Conservation (phyloP, 225 moss, liverwort and hornwort genomes). For the Asterella californica region DNA sequence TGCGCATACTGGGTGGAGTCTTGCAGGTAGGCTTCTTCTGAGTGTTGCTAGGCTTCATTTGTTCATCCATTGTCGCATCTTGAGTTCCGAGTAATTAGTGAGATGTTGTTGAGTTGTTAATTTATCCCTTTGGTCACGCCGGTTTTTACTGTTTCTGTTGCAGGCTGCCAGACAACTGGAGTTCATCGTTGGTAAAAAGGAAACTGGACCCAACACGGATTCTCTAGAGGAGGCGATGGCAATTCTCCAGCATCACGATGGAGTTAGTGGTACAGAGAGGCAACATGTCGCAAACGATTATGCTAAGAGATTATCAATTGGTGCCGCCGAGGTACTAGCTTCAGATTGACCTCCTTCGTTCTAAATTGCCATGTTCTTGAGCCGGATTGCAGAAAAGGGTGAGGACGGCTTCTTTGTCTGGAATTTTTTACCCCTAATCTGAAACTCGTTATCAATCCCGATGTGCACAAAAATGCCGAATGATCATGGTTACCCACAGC, state of each 20-base stretch:
- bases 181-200: constrained; percentile 64
- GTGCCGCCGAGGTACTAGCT: constrained; percentile 65
- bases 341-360: neutral
- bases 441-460: too few relatives aligned
- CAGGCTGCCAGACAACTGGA: constrained; percentile 97
- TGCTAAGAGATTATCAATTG: constrained; percentile 61
- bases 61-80: too few relatives aligned
- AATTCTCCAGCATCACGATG: constrained; percentile 95
- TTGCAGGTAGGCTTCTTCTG: constrained; percentile 57
- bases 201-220: constrained; percentile 76
- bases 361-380: neutral
- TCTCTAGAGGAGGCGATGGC: constrained; percentile 87
- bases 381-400: neutral
- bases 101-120: neutral
- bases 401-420: too few relatives aligned
- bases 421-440: too few relatives aligned
- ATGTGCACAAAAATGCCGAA: too few relatives aligned
- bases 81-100: neutral
- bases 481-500: too few relatives aligned
- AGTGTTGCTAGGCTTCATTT: neutral
- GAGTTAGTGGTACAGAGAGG: constrained; percentile 92
- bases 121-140: neutral
- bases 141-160: neutral
- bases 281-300: constrained; percentile 97
- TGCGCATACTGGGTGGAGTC: constrained; percentile 74